Base-by-base conservation (phyloP, 192 early-diverging fungal species). In the Backusella liffmaniae region DNA sequence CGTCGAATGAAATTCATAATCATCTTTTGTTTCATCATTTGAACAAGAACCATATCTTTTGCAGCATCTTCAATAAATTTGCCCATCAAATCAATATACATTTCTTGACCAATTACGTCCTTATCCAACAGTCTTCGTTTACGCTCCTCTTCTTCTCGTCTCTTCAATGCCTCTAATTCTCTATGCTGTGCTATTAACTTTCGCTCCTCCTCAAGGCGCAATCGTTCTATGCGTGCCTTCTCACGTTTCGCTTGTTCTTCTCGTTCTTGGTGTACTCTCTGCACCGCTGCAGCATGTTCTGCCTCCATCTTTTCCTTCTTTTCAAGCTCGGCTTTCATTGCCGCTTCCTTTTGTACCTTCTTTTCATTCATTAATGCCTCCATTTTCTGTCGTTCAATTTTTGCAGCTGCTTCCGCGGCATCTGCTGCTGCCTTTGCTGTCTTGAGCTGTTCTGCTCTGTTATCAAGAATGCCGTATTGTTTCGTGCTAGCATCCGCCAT, bases 371-470 rank as follows among this genome's bases (percentile, higher is more conserved):
- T 30, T 34, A 29, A 1, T 21, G 74, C 53, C 37, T 66, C 53
- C 74, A 46, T 62, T n/a, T 46, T 56, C 18, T 46, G 21, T 15
- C 32, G 53, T 16, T 51, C 76, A 15, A 72, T 53, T 5, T 13
- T 78, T 1, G 49, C 46, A 12, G 21, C 26, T 1, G 73, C 59
- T 37, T 42, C 30, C 7, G 66, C 67, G 15, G 30, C 34, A 13
- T 74, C 68, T 44, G 56, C 65, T 18, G 46, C 41, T 15, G 32
- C 71, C 37, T 77, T 49, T 51, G 69, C 44, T 30, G 59, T 46
- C 30, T 35, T 16, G 46, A 16, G 15, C 42, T 44, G 42, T 5
- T 44, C 42, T 16, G 42, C 42, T 44, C 42, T 44, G 15, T 44
- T 74, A 41, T 74, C 66, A 13, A 39, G 56, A 30, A 70, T 37